Base-by-base conservation (phyloP, 306 rosid species). In the Senna siamea region DNA sequence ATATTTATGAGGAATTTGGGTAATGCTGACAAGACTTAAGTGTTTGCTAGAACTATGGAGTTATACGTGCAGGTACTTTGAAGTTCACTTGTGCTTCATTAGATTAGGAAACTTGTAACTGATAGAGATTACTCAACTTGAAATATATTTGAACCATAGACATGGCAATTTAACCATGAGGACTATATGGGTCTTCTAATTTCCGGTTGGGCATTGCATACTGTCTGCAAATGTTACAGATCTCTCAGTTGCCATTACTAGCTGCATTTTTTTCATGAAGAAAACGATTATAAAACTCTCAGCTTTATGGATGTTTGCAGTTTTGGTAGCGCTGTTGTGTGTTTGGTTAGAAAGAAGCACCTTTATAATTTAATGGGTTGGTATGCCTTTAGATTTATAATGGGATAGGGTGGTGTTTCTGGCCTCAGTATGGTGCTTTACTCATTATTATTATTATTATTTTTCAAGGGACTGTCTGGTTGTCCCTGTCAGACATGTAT, bases 371-470 rank as follows among this genome's bases (percentile, higher is more conserved):
- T 5, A 6, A 51, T 6, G 23, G 17, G 56, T 7, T 60, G 46
- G 5, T 34, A 60, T 34, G 66, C 46, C 66, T 60, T 60, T 60
- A 7, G 66, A 40, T 60, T 17, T 60, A 32, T 60, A 14, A 14
- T 11, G 63, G 41, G 11, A 1, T 5, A 30, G 4, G 17, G 15
- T 30, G 2, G 8, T 58, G 64, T 28, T 12, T 60, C 8, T 32
- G 41, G 23, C 46, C 46, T 61, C 22, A 5, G 9, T n/a, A n/a
- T 8, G 30, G 48, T 2, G 14, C 47, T 61, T 9, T 61, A 28
- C 53, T 47, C 53, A 13, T 46, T 3, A 17, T 9, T 41, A 1
- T n/a, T n/a, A n/a, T 26, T 26, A 26, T 43, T 15, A n/a, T 15
- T 47, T 47, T 15, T 47, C 53, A 47, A 47, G 53, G 53, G 6